phyloP scores from a whole-genome alignment of 208 protist genomes.

The Leptomonas pyrrhocoris region DNA sequence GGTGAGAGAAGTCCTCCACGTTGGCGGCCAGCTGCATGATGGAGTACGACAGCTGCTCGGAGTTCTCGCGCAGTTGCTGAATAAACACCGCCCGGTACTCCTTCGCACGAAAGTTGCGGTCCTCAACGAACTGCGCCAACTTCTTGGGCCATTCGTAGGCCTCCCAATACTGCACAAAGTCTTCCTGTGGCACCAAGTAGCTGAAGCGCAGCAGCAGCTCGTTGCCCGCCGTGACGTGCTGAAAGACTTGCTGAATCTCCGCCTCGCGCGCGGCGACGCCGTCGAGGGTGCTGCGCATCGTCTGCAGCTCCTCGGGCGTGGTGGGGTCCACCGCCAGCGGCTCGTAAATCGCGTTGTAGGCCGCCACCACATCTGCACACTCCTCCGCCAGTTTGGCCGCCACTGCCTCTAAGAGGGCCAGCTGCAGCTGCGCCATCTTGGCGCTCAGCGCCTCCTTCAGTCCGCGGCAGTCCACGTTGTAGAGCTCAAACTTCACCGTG shows the following conservation, averaged over 20 bases:
- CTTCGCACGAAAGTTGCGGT: slow-evolving; percentile 90
- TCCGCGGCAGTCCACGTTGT: slow-evolving; percentile 86
- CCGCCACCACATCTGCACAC: slow-evolving; percentile 57
- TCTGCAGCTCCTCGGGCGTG: slow-evolving; percentile 92
- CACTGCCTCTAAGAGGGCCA: slow-evolving; percentile 75
- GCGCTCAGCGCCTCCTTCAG: slow-evolving; percentile 77
- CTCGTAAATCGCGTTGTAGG: slow-evolving; percentile 78
- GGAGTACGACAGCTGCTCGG: slow-evolving; percentile 80
- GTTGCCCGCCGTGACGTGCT: slow-evolving; percentile 75
- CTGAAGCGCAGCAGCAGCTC: slow-evolving; percentile 85
- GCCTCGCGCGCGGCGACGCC: slow-evolving; percentile 71
- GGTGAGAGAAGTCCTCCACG: slow-evolving; percentile 87
- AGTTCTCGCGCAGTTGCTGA: slow-evolving; percentile 88
- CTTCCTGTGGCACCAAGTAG: slow-evolving; percentile 72
- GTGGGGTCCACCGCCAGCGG: slow-evolving; percentile 77
- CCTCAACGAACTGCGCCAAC: slow-evolving; percentile 88
- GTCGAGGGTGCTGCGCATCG: slow-evolving; percentile 81
- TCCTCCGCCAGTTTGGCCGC: slow-evolving; percentile 61
- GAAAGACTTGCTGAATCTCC: slow-evolving; percentile 72
- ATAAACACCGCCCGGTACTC: slow-evolving; percentile 92
- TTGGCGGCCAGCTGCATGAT: slow-evolving; percentile 81
- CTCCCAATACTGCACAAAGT: slow-evolving; percentile 86
- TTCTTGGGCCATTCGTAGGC: slow-evolving; percentile 92
- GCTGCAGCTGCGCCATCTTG: slow-evolving; percentile 62
- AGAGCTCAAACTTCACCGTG: slow-evolving; percentile 90